Evolutionary conservation across 768 basidiomycete genomes (phyloP).

Genomic region (Termitomyces sp.): DNA sequence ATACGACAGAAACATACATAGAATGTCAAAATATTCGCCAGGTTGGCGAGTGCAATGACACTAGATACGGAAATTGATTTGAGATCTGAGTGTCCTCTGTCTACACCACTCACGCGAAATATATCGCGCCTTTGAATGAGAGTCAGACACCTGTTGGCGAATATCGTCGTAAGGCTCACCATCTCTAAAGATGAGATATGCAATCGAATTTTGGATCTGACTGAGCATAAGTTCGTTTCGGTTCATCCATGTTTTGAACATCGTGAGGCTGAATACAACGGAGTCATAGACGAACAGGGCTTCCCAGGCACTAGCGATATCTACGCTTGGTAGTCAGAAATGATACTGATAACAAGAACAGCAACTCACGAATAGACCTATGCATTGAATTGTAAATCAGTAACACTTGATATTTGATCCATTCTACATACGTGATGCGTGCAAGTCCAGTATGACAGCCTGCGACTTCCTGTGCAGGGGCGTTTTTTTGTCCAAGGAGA

Average conservation of each 20-base stretch:
- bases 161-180: slow-evolving; percentile 24
- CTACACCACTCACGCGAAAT: slow-evolving; percentile 40
- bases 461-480: slow-evolving; percentile 11
- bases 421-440: not conserved
- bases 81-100: not conserved
- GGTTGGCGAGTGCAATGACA: slow-evolving; percentile 31
- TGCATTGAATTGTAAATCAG: too few relatives aligned
- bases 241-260: slow-evolving; percentile 36
- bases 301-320: slow-evolving; percentile 11
- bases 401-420: not conserved
- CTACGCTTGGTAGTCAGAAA: not conserved
- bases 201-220: not conserved
- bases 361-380: slow-evolving; percentile 12
- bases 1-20: not conserved
- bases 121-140: slow-evolving; percentile 39
- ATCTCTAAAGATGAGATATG: slow-evolving; percentile 22
- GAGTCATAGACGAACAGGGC: slow-evolving; percentile 39
- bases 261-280: slow-evolving; percentile 42
- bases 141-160: not conserved
- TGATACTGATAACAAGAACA: not conserved
- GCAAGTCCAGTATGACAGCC: slow-evolving; percentile 32
- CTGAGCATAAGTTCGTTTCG: slow-evolving; percentile 22
- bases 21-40: not conserved
- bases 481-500: slow-evolving; percentile 31
- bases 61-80: slow-evolving; percentile 19